phyloP scores from a whole-genome alignment of 2,329 filamentous ascomycete genomes.

The Paracoccidioides brasiliensis region DNA sequence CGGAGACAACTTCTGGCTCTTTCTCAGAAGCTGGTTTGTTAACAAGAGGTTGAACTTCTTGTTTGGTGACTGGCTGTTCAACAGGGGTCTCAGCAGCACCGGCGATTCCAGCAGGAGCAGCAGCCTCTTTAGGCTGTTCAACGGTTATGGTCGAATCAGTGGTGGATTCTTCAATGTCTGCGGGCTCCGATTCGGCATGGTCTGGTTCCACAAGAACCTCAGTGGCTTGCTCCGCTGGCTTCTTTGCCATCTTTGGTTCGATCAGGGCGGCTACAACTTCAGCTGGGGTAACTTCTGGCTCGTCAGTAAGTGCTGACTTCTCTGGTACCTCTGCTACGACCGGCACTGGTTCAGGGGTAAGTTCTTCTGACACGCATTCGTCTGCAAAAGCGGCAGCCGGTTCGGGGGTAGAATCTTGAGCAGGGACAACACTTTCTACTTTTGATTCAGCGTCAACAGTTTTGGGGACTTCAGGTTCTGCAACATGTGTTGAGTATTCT shows the following conservation, averaged over 20 bases:
- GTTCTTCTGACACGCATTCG: neutral
- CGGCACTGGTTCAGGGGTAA: conserved; percentile 1
- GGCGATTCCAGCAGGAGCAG: neutral
- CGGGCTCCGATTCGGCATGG: neutral
- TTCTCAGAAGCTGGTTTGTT: no score
- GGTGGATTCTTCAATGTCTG: neutral
- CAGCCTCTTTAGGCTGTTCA: neutral
- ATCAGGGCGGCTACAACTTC: neutral
- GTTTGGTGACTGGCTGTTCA: neutral
- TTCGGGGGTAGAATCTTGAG: conserved; percentile 3
- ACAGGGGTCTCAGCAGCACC: no score
- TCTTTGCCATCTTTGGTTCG: neutral
- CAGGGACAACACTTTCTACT: neutral
- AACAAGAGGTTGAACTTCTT: no score
- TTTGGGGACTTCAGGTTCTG: neutral
- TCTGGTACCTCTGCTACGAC: neutral
- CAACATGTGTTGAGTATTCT: neutral
- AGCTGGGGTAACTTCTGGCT: neutral
- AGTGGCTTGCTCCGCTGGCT: neutral
- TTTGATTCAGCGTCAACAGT: neutral
- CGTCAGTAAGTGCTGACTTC: neutral
- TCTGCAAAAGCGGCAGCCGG: neutral
- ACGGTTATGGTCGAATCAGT: neutral
- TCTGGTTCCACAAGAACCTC: neutral
- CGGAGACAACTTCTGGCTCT: neutral